These are phyloP conservation scores for Cylindrotheca fusiformis DNA, from an alignment of 108 stramenopile genomes.

Conservation along the genomic window DNA sequence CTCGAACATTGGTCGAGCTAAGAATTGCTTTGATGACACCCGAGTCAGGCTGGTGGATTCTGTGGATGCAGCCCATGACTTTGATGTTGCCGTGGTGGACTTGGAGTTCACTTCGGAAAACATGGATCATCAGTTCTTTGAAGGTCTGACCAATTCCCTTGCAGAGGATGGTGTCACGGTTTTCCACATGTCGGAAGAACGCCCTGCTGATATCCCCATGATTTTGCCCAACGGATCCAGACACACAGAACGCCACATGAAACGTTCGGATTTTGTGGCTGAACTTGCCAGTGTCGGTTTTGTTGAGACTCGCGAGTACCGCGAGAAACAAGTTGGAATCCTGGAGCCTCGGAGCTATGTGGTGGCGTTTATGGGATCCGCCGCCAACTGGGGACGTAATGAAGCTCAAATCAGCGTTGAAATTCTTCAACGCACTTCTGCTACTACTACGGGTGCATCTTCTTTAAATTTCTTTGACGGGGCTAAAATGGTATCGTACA, in stretches of 20 bases:
- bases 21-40: constrained; percentile 66
- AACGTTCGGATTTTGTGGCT: neutral
- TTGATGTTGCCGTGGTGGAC: constrained; percentile 22
- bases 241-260: neutral
- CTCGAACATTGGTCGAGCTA: constrained; percentile 46
- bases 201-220: constrained; percentile 1
- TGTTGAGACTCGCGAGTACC: constrained; percentile 14
- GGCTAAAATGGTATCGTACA: constrained; percentile 40
- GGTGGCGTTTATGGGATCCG: constrained; percentile 15
- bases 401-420: constrained; percentile 49
- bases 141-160: constrained; percentile 39
- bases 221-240: constrained; percentile 5
- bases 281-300: constrained; percentile 14
- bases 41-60: constrained; percentile 37
- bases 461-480: constrained; percentile 61
- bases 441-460: constrained; percentile 30
- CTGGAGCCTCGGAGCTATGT: constrained; percentile 10
- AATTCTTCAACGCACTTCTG: constrained; percentile 33
- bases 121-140: constrained; percentile 34
- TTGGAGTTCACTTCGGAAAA: constrained; percentile 22
- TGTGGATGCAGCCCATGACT: neutral
- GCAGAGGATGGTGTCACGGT: constrained; percentile 44
- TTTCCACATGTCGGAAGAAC: constrained; percentile 24
- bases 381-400: constrained; percentile 27
- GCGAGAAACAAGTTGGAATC: constrained; percentile 21